Evolutionary conservation across 179 eudicot species (phyloP).

Genomic region (Pouteria campechiana): DNA sequence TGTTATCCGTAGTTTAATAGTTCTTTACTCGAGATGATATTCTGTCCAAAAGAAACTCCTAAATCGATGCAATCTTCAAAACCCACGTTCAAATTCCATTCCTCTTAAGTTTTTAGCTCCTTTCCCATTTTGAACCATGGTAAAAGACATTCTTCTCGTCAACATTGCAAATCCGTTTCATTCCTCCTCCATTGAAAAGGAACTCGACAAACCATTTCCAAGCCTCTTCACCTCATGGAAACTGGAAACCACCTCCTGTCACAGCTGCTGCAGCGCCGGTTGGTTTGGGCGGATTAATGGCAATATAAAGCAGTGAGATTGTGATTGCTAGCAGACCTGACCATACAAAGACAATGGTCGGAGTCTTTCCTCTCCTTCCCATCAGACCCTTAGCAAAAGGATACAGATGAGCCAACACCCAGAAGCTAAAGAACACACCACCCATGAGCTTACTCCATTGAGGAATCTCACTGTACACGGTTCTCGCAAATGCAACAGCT

Average conservation of each 20-base stretch:
- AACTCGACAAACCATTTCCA: too few species aligned
- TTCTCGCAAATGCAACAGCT: conserved; percentile 36
- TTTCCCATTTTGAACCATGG: too few species aligned
- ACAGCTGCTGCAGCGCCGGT: background rate
- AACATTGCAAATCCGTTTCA: too few species aligned
- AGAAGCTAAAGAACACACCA: conserved; percentile 71
- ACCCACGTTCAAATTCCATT: too few species aligned
- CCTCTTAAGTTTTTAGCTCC: too few species aligned
- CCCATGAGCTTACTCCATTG: conserved; percentile 72
- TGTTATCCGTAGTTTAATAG: too few species aligned
- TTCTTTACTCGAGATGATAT: too few species aligned
- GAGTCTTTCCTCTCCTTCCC: conserved; percentile 84
- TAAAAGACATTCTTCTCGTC: too few species aligned
- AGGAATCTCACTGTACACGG: conserved; percentile 33
- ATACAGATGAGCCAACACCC: conserved; percentile 82
- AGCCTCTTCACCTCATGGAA: conserved; percentile 57
- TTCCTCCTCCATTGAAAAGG: too few species aligned
- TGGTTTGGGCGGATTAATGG: conserved; percentile 33
- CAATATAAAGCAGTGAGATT: conserved; percentile 65
- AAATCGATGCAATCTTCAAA: too few species aligned
- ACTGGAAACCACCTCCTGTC: conserved; percentile 25
- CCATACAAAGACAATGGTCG: conserved; percentile 88
- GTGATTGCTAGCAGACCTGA: conserved; percentile 79
- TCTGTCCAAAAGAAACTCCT: too few species aligned
- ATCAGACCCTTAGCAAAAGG: conserved; percentile 88